A percentile compares a stretch with the other conserved stretches of the same genome.
phyloP scores from a whole-genome alignment of 2,329 filamentous ascomycete genomes.

The Fusarium virguliforme region DNA sequence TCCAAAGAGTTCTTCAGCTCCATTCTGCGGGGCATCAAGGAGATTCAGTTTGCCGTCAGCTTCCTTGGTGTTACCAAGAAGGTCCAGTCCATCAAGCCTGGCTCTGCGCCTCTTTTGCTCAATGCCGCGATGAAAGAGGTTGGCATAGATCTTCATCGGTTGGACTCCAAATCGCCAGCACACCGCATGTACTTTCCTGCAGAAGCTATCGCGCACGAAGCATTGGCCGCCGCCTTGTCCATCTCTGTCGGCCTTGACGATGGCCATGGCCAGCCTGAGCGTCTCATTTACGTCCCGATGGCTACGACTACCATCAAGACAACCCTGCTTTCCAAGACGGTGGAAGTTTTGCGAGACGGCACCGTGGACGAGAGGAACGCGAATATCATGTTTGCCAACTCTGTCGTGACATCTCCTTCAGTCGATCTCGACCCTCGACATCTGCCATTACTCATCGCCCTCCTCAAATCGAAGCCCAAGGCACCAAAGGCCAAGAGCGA shows the following conservation, averaged over 20 bases:
- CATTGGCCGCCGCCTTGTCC: conserved; percentile 90
- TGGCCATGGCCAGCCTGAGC: conserved; percentile 86
- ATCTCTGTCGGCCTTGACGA: conserved; percentile 94
- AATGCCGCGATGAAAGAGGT: conserved; percentile 97
- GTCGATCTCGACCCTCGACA: conserved; percentile 94
- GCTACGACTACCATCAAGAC: conserved; percentile 95
- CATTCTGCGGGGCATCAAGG: conserved; percentile 91
- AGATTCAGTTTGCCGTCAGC: conserved; percentile 95
- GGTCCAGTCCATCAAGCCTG: conserved; percentile 77
- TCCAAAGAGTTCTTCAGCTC: conserved; percentile 94
- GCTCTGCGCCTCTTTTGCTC: conserved; percentile 81
- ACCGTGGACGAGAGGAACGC: conserved; percentile 88
- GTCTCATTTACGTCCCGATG: conserved; percentile 96
- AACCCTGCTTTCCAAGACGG: conserved; percentile 93
- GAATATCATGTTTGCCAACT: conserved; percentile 96
- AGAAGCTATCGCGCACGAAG: conserved; percentile 94
- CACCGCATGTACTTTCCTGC: conserved; percentile 99
- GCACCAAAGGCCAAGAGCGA: conserved; percentile 57
- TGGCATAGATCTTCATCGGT: conserved; percentile 89
- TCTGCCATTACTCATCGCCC: conserved; percentile 85
- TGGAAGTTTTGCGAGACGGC: conserved; percentile 82
- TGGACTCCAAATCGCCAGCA: conserved; percentile 92
- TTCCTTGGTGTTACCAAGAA: conserved; percentile 90
- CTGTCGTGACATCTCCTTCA: conserved; percentile 95
- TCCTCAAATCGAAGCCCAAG: conserved; percentile 74